Conservation (phyloP, 2,329 filamentous ascomycete genomes). For the Tolypocladium amazonense region DNA sequence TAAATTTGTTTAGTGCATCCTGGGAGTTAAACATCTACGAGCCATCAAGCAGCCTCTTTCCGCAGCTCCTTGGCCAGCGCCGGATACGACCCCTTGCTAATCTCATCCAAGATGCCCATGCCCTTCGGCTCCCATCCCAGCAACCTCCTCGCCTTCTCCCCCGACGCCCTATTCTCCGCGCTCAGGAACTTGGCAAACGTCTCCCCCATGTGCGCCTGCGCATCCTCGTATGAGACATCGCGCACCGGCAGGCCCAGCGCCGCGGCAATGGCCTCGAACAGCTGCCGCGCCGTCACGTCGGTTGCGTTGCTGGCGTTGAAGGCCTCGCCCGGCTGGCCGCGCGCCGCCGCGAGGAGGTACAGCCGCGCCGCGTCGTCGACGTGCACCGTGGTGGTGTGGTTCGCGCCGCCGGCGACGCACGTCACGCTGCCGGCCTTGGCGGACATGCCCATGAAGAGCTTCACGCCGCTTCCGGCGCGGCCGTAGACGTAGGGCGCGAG, state of each 20-base stretch:
- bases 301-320: conserved; percentile 24
- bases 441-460: conserved; percentile 19
- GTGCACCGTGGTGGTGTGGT: conserved; percentile 21
- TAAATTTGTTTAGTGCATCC: too few species aligned
- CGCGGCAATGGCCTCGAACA: conserved; percentile 13
- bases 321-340: conserved; percentile 17
- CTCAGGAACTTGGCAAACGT: conserved; percentile 23
- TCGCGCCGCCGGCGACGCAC: conserved; percentile 18
- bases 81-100: conserved; percentile 13
- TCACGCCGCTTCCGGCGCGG: conserved; percentile 24
- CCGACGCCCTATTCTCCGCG: conserved; percentile 20
- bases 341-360: conserved; percentile 25
- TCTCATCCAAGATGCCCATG: conserved; percentile 23
- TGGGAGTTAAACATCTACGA: too few species aligned
- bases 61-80: conserved; percentile 6
- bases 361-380: conserved; percentile 31
- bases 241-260: conserved; percentile 11
- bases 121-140: conserved; percentile 26
- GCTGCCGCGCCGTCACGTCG: conserved; percentile 17
- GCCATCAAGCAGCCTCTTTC: not conserved
- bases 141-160: conserved; percentile 23
- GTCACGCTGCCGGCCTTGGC: conserved; percentile 15
- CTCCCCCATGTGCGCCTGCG: conserved; percentile 11
- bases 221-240: conserved; percentile 15
- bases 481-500: conserved; percentile 34